A percentile compares a stretch with the other conserved stretches of the same genome.
phyloP scores from a whole-genome alignment of 78 protist genomes.

The Trichosphaerium sp. region DNA sequence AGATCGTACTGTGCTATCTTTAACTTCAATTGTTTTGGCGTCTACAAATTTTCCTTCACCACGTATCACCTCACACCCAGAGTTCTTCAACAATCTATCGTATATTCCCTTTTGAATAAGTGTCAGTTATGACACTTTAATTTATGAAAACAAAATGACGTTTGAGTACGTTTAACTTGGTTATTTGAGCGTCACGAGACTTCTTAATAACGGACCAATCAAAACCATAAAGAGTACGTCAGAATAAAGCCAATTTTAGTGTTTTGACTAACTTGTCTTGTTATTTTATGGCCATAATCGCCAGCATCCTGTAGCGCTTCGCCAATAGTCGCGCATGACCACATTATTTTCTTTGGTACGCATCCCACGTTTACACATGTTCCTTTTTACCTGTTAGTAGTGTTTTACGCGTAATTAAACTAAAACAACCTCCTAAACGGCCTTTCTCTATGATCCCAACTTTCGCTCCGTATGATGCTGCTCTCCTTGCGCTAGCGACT shows the following conservation, averaged over 20 bases:
- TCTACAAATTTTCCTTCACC: slow-evolving; percentile 59
- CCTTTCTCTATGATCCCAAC: slow-evolving; percentile 32
- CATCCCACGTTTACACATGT: slow-evolving; percentile 93
- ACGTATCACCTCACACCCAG: no score
- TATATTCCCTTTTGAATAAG: no score
- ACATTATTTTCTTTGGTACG: slow-evolving; percentile 90
- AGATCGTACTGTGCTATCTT: no score
- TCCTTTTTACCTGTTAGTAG: no score
- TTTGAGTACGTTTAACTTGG: no score
- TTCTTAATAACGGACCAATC: slow-evolving; percentile 38
- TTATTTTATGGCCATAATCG: background rate
- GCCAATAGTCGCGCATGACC: slow-evolving; percentile 32
- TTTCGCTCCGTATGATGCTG: slow-evolving; percentile 48
- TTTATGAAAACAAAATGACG: no score
- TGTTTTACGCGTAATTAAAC: no score
- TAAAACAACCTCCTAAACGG: slow-evolving; percentile 64
- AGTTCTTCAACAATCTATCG: no score
- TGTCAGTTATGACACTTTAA: no score
- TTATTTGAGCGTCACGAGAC: slow-evolving; percentile 62
- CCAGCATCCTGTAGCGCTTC: slow-evolving; percentile 11
- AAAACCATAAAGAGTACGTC: background rate
- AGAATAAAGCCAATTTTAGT: background rate
- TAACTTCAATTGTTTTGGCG: slow-evolving; percentile 26
- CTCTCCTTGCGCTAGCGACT: slow-evolving; percentile 64
- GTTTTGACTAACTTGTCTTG: background rate